Conservation (phyloP, 192 early-diverging fungal species). For the Oehlia diaphana region DNA sequence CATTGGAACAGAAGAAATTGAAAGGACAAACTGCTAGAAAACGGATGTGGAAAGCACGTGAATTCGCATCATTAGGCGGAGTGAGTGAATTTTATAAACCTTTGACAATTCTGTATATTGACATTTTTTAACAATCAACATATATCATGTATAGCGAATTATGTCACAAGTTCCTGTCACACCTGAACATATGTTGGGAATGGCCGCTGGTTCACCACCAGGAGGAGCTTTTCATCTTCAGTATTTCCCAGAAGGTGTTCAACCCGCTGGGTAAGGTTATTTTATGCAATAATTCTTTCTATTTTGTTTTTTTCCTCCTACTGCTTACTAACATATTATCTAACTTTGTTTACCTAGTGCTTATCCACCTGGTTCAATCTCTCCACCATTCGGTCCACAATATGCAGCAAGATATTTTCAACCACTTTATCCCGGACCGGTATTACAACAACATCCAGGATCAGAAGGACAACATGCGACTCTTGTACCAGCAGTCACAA, state of each 20-base stretch:
- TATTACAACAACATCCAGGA: constrained; percentile 4
- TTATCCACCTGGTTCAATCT: constrained; percentile 18
- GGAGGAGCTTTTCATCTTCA: constrained; percentile 17
- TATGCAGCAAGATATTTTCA: constrained; percentile 23
- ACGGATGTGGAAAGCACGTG: constrained; percentile 40
- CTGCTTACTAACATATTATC: not conserved
- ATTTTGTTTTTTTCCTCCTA: not conserved
- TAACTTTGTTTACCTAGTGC: not conserved
- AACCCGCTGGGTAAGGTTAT: constrained; percentile 19
- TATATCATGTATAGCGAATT: not conserved
- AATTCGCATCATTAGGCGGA: constrained; percentile 41
- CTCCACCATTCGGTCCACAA: constrained; percentile 25
- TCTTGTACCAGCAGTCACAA: not conserved
- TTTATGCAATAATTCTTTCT: not conserved
- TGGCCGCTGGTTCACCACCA: constrained; percentile 34
- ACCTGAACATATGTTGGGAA: constrained; percentile 50
- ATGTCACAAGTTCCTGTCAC: constrained; percentile 39
- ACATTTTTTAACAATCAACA: not conserved
- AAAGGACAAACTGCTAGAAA: constrained; percentile 61
- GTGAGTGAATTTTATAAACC: constrained; percentile 6
- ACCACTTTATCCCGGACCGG: constrained; percentile 17
- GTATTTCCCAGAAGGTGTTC: constrained; percentile 27
- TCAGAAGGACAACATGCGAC: not conserved
- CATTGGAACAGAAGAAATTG: constrained; percentile 73
- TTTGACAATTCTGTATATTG: not conserved